Conservation (phyloP, 257 asterid species). For the Osmanthus fragrans region DNA sequence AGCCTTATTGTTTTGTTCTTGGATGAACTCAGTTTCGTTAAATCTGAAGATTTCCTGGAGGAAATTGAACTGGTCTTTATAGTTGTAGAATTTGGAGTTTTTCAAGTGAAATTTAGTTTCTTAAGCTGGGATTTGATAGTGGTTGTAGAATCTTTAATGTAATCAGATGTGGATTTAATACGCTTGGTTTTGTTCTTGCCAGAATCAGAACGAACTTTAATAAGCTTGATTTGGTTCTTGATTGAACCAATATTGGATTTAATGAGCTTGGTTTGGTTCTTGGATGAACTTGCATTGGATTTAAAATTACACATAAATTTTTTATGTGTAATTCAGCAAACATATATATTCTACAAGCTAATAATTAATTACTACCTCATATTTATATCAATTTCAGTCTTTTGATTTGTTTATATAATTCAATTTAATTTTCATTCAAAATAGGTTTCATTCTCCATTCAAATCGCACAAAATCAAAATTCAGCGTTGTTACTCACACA, state of each 20-base stretch:
- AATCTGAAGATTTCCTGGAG: conserved; percentile 53
- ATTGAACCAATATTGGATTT: conserved; percentile 22
- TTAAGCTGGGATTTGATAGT: conserved; percentile 50
- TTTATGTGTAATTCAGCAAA: too few species aligned
- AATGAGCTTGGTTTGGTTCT: conserved; percentile 32
- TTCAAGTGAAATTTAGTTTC: conserved; percentile 72
- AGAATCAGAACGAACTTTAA: conserved; percentile 23
- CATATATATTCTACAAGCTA: too few species aligned
- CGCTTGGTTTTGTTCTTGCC: too few species aligned
- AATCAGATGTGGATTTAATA: conserved; percentile 28
- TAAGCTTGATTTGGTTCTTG: conserved; percentile 43
- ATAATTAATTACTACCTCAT: too few species aligned
- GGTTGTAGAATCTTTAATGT: conserved; percentile 8
- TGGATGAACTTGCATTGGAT: conserved; percentile 17
- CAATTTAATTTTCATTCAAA: too few species aligned
- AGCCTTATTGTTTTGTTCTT: conserved; percentile 57
- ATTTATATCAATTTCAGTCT: too few species aligned
- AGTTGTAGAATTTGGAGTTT: conserved; percentile 41
- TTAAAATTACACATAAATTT: too few species aligned
- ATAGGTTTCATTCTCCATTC: too few species aligned
- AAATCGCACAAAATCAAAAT: too few species aligned
- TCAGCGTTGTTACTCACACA: too few species aligned
- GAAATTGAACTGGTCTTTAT: conserved; percentile 23
- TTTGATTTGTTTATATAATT: too few species aligned
- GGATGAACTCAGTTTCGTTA: conserved; percentile 31